Evolutionary conservation across 1,284 basidiomycete genomes (phyloP), one percentile per base, ranked within the genome.

Genomic region (Cryptococcus maquisensis): DNA sequence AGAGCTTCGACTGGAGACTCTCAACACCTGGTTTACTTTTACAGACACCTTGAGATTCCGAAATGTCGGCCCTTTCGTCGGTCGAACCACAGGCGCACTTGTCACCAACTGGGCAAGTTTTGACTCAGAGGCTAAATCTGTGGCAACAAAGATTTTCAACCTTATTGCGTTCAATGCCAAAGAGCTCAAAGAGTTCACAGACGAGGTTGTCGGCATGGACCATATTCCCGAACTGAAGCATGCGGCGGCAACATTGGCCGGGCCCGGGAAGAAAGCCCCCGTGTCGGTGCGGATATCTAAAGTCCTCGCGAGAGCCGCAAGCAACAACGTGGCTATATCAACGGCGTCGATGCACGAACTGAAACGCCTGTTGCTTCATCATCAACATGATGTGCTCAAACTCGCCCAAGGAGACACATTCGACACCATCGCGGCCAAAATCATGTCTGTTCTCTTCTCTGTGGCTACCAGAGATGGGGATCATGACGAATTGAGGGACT

Each of bases 341-440:
- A 74, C 83, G 1, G 87, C 88, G 53, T 86, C 90, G 0, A 79
- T 98, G 24, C 76, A 79, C 9, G 95, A 98, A 68, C 78, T 98
- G 47, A 86, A 85, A 57, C 68, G 68, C 2, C 83, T 90, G 60
- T 81, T 94, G 69, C 63, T 78, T 4, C 66, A 67, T 6, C 77
- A 82, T 18, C 78, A 83, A 37, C 71, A 79, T n/a, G 78, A 81
- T 12, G 80, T 86, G 55, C 79, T 87, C 44, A 74, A 79, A 43
- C 77, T 91, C 23, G 82, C 88, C 1, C 84, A 84, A 1, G 94
- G 93, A 1, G 91, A 95, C 66, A 80, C 85, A 3, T 99, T 98
- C 72, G 86, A 94, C 71, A 81, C 86, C 0, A 72, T 86, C 21
- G 80, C 94, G 18, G 86, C 88, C 0, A 80, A 82, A 24, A 79